Evolutionary conservation across 352 stramenopile species (phyloP).

Genomic region (Globisporangium okanoganense): DNA sequence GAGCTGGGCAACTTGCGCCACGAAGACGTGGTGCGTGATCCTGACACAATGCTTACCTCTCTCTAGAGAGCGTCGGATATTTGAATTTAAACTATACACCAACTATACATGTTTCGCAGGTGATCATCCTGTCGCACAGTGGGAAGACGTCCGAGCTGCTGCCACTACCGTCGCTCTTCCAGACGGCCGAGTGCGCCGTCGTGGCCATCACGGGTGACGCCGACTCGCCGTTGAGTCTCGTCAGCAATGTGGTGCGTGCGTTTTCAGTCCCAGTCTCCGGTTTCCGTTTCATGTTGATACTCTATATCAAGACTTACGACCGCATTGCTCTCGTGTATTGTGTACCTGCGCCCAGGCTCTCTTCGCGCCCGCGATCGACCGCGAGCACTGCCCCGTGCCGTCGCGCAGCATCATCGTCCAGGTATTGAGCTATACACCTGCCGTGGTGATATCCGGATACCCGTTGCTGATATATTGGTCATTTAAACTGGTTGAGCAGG

Average conservation of each 20-base stretch:
- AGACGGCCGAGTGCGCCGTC: conserved; percentile 29
- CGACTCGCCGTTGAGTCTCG: conserved; percentile 27
- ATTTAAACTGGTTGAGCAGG: conserved; percentile 22
- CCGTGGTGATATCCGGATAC: too few species aligned
- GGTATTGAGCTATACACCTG: conserved; percentile 20
- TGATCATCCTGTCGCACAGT: conserved; percentile 73
- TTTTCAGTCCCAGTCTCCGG: not conserved
- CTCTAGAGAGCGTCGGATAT: not conserved
- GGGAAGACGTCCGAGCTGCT: conserved; percentile 62
- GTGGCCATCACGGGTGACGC: conserved; percentile 49
- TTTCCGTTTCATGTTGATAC: too few species aligned
- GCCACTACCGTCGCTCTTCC: conserved; percentile 43
- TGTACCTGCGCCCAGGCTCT: conserved; percentile 26
- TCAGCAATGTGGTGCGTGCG: conserved; percentile 33
- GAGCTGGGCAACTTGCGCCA: conserved; percentile 64
- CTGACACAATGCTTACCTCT: not conserved
- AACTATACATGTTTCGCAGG: conserved; percentile 15
- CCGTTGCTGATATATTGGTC: not conserved
- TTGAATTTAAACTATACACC: not conserved
- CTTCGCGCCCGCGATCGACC: conserved; percentile 43
- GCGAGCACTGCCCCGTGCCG: conserved; percentile 49
- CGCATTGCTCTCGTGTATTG: not conserved
- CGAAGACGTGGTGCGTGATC: conserved; percentile 46
- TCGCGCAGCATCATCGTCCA: conserved; percentile 78
- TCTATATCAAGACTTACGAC: not conserved